Evolutionary conservation across 2,329 filamentous ascomycete genomes (phyloP).

Genomic region (Nothophaeocryptopus gaeumannii): DNA sequence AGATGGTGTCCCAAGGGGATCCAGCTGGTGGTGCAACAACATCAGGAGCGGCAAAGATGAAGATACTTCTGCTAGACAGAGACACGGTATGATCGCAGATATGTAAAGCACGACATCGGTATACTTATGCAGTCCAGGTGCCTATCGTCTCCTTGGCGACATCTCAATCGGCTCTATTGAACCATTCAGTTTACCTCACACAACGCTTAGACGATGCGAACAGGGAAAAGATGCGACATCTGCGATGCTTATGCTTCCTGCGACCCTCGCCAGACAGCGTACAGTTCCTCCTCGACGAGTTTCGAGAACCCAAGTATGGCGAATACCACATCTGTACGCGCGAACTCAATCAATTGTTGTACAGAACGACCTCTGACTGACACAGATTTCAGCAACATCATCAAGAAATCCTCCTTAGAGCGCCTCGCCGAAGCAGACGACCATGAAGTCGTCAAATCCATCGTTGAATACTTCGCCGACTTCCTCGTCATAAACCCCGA

Average conservation of each 20-base stretch:
- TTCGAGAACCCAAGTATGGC: constrained; percentile 93
- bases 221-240: constrained; percentile 96
- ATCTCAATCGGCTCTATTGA: constrained; percentile 90
- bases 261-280: constrained; percentile 90
- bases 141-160: constrained; percentile 91
- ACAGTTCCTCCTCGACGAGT: constrained; percentile 89
- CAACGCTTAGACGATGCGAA: constrained; percentile 87
- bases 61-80: constrained; percentile 88
- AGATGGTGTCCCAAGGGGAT: constrained; percentile 88
- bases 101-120: constrained; percentile 6
- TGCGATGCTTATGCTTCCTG: constrained; percentile 89
- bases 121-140: constrained; percentile 50
- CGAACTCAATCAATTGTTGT: not conserved
- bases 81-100: constrained; percentile 65
- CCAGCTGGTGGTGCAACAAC: constrained; percentile 41
- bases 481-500: constrained; percentile 95
- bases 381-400: constrained; percentile 87
- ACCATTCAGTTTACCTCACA: constrained; percentile 96
- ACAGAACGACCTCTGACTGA: constrained; percentile 34
- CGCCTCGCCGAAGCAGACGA: constrained; percentile 93
- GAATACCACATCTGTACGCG: constrained; percentile 81
- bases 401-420: constrained; percentile 93
- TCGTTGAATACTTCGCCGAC: constrained; percentile 96
- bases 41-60: constrained; percentile 80
- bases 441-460: constrained; percentile 89